phyloP scores from a whole-genome alignment of 441 rosid genomes.

The Erysimum cheiri region DNA sequence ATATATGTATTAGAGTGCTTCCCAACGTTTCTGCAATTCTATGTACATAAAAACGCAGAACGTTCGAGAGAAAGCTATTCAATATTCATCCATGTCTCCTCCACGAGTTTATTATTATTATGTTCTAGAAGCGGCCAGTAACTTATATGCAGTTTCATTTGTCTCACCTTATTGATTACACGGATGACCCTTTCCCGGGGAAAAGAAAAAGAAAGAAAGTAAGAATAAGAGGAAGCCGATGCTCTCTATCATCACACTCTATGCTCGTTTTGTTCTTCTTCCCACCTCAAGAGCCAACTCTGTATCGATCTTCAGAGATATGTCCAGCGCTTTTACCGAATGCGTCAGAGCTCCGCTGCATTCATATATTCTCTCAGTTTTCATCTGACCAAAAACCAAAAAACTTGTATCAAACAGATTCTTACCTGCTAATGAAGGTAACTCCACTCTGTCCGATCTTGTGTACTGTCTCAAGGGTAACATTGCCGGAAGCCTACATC shows the following conservation, averaged over 20 bases:
- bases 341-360: conserved; percentile 91
- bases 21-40: conserved; percentile 36
- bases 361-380: conserved; percentile 8
- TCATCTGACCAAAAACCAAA: neutral
- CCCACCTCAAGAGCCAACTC: conserved; percentile 91
- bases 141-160: conserved; percentile 11
- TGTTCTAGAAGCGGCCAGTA: neutral
- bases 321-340: conserved; percentile 89
- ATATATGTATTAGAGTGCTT: conserved; percentile 17
- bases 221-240: conserved; percentile 5
- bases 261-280: conserved; percentile 89
- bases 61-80: conserved; percentile 33
- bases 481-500: too few relatives aligned
- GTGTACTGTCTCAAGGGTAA: too few relatives aligned
- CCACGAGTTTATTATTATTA: neutral
- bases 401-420: neutral
- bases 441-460: too few relatives aligned
- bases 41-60: conserved; percentile 42
- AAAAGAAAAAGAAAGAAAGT: neutral
- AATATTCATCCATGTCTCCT: conserved; percentile 30
- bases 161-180: conserved; percentile 25
- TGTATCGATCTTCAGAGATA: conserved; percentile 90
- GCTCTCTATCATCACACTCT: conserved; percentile 30
- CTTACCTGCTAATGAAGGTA: too few relatives aligned
- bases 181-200: neutral